Evolutionary conservation across 176 grass and related monocot genomes (phyloP), one percentile per base, ranked within the genome.

Genomic region (Oryza nivara): DNA sequence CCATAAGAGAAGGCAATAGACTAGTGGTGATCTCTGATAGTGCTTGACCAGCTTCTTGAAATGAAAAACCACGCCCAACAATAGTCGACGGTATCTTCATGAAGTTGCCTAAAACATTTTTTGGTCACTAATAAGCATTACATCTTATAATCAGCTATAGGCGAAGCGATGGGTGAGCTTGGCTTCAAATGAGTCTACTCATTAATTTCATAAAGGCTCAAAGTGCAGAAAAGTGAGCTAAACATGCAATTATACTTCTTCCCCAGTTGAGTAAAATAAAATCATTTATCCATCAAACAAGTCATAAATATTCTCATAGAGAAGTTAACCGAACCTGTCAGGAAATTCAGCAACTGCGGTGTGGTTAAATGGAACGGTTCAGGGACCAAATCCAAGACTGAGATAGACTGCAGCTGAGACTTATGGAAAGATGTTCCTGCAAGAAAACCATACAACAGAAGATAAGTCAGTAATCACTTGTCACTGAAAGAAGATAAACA

Each of bases 381-480:
- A 64, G 89, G 92, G 45, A 94, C 65, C 9, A 86, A 48, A 66
- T 87, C 73, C 9, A 94, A 47, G 23, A 45, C 46, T 12, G 87
- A 85, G 46, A 94, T 64, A 45, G 68, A 36, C 68, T 92, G 81
- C 11, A 92, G 13, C 54, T 89, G 92, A 45, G 92, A 94, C 23
- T 79, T 88, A 4, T 69, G 77, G 87, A 94, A 94, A 67, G 89
- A 87, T 67, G 92, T 94, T n/a, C 84, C 92, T 94, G 81, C 36
- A 22, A 81, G 65, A 16, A 81, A 43, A 44, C 64, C 61, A 73
- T 43, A 52, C 12, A 13, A 41, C 64, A 64, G 2, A 9, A 40
- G 19, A 72, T 23, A 25, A 70, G 14, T 64, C 67, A 26, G 54
- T 11, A 30, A 73, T 5, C 23, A 71, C 2, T 34, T 25, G 8